Percentiles rank a stretch among this genome's conserved stretches.
These are phyloP conservation scores for Kingdonia uniflora DNA, from an alignment of 164 flowering plant species.

Conservation along the genomic window DNA sequence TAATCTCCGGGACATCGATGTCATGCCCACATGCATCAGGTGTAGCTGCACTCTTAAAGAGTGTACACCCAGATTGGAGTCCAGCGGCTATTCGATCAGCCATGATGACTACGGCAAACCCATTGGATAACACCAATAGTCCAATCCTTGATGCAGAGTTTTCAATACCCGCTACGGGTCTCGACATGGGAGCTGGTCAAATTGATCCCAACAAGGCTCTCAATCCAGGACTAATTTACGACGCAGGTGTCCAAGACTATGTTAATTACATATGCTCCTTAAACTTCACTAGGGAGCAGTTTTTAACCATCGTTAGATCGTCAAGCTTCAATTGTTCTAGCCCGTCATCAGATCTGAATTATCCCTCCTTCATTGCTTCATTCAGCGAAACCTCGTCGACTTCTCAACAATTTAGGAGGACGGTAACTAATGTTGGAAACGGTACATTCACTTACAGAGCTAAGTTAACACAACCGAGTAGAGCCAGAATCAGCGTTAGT, in stretches of 20 bases:
- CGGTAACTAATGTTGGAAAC: constrained; percentile 23
- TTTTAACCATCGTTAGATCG: constrained; percentile 21
- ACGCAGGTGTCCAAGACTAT: constrained; percentile 25
- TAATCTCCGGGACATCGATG: constrained; percentile 58
- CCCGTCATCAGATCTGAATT: constrained; percentile 36
- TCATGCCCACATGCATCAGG: constrained; percentile 54
- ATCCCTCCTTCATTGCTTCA: constrained; percentile 43
- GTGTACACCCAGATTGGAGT: constrained; percentile 50
- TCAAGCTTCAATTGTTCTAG: constrained; percentile 17
- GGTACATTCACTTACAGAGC: neutral
- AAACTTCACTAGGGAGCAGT: constrained; percentile 31
- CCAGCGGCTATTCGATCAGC: constrained; percentile 61
- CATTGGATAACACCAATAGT: constrained; percentile 19
- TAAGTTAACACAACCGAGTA: neutral
- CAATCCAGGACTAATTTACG: constrained; percentile 49
- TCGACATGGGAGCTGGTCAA: constrained; percentile 55
- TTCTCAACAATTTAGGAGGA: constrained; percentile 23
- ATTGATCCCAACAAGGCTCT: constrained; percentile 48
- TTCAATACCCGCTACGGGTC: constrained; percentile 25
- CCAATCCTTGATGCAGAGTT: constrained; percentile 25
- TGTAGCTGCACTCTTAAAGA: constrained; percentile 37
- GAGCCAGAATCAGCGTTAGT: neutral
- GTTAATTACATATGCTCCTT: constrained; percentile 34
- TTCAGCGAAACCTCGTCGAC: constrained; percentile 15
- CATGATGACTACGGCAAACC: constrained; percentile 46